A percentile compares a stretch with the other conserved stretches of the same genome.
Conservation (phyloP, 208 protist species). For the Porcisia hertigi region DNA sequence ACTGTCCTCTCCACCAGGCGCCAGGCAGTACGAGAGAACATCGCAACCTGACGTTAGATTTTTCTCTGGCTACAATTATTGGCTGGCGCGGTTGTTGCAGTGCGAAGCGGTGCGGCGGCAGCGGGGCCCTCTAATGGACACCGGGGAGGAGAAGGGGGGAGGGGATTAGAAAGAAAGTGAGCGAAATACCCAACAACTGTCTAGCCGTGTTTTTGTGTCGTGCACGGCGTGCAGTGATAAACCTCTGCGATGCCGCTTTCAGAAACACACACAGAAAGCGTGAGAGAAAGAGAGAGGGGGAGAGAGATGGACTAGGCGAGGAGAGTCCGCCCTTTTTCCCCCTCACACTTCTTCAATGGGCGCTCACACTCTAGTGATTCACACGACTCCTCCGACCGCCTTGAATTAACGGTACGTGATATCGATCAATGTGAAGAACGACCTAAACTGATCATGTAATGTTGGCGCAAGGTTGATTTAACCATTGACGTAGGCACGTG, state of each 20-base stretch:
- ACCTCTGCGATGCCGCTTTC: not conserved
- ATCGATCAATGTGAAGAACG: not conserved
- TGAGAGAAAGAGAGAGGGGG: not conserved
- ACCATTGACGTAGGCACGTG: not conserved
- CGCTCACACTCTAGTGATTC: too few relatives aligned
- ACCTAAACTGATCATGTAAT: not conserved
- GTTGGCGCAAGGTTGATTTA: not conserved
- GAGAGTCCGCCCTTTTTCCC: too few relatives aligned
- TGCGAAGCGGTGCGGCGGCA: not conserved
- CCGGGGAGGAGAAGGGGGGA: too few relatives aligned
- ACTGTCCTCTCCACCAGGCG: conserved; percentile 11
- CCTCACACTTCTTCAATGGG: not conserved
- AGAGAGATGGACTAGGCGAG: not conserved
- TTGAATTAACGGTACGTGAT: not conserved
- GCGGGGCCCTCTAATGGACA: not conserved
- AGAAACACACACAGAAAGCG: not conserved
- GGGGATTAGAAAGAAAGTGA: not conserved
- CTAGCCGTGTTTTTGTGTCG: not conserved
- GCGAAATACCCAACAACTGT: not conserved
- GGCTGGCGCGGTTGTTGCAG: not conserved
- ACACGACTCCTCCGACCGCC: not conserved
- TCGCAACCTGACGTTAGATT: not conserved
- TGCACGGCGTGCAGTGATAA: not conserved
- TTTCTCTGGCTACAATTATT: not conserved
- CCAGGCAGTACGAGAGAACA: conserved; percentile 17